phyloP scores from a whole-genome alignment of 495 filamentous ascomycete genomes.

The Platismatia glauca region DNA sequence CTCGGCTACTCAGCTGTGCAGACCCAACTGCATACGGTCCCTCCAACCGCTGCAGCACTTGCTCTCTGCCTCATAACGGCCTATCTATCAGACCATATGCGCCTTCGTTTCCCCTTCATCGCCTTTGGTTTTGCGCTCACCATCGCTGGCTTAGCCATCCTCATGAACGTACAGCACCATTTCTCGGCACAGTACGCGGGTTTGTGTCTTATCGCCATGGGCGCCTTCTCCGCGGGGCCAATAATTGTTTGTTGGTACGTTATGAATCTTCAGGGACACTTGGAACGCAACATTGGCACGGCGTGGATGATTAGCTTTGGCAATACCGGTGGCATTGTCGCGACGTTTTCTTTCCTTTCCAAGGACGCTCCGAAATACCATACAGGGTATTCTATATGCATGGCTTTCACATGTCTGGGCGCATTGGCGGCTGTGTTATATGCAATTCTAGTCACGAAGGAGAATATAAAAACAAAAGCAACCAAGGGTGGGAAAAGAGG shows the following conservation, averaged over 20 bases:
- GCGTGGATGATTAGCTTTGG: slow-evolving; percentile 28
- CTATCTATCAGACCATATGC: slow-evolving; percentile 44
- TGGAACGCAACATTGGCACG: slow-evolving; percentile 28
- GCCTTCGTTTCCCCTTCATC: slow-evolving; percentile 49
- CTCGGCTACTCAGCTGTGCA: slow-evolving; percentile 37
- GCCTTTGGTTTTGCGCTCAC: slow-evolving; percentile 39
- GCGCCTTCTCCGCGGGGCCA: slow-evolving; percentile 26
- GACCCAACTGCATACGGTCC: slow-evolving; percentile 44
- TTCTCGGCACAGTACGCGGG: slow-evolving; percentile 45
- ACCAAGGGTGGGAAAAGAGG: too few species aligned
- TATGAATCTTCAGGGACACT: slow-evolving; percentile 29
- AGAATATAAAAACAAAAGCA: too few species aligned
- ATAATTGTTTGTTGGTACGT: slow-evolving; percentile 31
- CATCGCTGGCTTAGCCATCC: slow-evolving; percentile 52
- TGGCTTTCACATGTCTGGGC: too few species aligned
- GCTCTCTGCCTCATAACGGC: slow-evolving; percentile 51
- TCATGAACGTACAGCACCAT: slow-evolving; percentile 49
- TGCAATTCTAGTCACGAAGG: too few species aligned
- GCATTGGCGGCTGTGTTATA: too few species aligned
- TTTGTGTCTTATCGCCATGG: slow-evolving; percentile 22
- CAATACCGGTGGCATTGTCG: slow-evolving; percentile 36
- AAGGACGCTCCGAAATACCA: too few species aligned
- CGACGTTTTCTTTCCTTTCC: too few species aligned
- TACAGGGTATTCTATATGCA: too few species aligned
- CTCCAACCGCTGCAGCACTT: slow-evolving; percentile 39